A percentile compares a stretch with the other conserved stretches of the same genome.
Evolutionary conservation across 352 stramenopile genomes (phyloP).

Genomic region (Pythium utonaiense): DNA sequence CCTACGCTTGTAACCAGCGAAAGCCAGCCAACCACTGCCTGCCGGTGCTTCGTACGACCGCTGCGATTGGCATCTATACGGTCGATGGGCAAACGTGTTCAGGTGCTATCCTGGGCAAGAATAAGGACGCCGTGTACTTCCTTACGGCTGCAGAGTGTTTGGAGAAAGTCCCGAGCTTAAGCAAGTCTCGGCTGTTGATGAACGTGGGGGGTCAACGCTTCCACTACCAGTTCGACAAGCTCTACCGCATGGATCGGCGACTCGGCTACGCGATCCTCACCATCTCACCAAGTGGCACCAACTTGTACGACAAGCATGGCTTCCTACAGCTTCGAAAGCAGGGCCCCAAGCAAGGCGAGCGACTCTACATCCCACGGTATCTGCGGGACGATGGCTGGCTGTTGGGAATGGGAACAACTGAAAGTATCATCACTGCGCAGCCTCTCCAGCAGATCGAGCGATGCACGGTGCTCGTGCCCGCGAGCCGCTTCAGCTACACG

Average conservation of each 20-base stretch:
- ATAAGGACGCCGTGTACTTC: conserved; percentile 20
- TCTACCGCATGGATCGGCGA: conserved; percentile 11
- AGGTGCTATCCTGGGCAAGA: conserved; percentile 26
- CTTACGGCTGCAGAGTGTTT: conserved; percentile 31
- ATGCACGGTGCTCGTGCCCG: not conserved
- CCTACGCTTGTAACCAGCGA: no score
- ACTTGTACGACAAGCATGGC: conserved; percentile 22
- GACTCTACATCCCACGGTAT: conserved; percentile 29
- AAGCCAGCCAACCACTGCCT: no score
- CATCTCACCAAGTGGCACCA: conserved; percentile 11
- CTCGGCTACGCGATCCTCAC: conserved; percentile 32
- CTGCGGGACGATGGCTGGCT: no score
- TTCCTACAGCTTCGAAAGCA: conserved; percentile 17
- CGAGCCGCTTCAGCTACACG: conserved; percentile 26
- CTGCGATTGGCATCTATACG: not conserved
- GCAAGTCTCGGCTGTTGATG: not conserved
- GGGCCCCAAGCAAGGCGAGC: conserved; percentile 11
- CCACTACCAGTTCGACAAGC: no score
- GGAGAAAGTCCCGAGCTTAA: not conserved
- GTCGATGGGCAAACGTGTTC: conserved; percentile 2
- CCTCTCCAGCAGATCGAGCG: conserved; percentile 1
- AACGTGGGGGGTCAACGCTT: not conserved
- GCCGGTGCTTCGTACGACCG: no score
- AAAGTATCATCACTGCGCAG: conserved; percentile 10
- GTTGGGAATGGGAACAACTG: conserved; percentile 5